phyloP scores from a whole-genome alignment of 352 stramenopile species.

The Discostella stelligera region DNA sequence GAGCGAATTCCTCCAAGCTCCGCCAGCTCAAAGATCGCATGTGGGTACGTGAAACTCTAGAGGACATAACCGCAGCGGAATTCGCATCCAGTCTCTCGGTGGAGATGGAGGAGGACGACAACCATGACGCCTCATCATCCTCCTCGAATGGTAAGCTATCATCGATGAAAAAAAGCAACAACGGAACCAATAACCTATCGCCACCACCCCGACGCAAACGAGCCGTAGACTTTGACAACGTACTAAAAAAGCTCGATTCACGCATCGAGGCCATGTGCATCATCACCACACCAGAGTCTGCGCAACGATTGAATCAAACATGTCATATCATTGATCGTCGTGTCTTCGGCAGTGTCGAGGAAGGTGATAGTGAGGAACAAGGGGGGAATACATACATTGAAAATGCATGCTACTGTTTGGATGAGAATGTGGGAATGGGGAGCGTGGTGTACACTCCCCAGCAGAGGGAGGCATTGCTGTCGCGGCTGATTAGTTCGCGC shows the following conservation, averaged over 20 bases:
- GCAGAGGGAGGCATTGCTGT: constrained; percentile 55
- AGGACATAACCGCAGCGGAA: constrained; percentile 81
- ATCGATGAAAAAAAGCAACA: neutral
- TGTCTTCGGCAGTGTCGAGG: neutral
- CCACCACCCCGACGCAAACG: constrained; percentile 41
- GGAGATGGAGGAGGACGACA: constrained; percentile 28
- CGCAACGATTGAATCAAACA: constrained; percentile 25
- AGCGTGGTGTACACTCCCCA: constrained; percentile 62
- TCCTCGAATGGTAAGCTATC: neutral
- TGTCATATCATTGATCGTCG: constrained; percentile 30
- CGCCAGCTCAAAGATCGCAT: constrained; percentile 80
- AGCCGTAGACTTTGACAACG: constrained; percentile 80
- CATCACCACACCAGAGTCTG: constrained; percentile 17
- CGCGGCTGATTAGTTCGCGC: constrained; percentile 24
- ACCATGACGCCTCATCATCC: constrained; percentile 3
- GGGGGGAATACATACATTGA: constrained; percentile 20
- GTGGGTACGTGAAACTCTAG: constrained; percentile 79
- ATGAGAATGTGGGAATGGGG: constrained; percentile 55
- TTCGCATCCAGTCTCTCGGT: constrained; percentile 67
- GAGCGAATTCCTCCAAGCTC: constrained; percentile 43
- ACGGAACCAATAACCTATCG: too few relatives aligned
- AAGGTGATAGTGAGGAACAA: constrained; percentile 5
- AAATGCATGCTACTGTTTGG: constrained; percentile 32
- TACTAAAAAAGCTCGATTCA: constrained; percentile 64
- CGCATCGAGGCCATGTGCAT: constrained; percentile 64